Evolutionary conservation across 164 flowering plant genomes (phyloP).

Genomic region (Warburgia ugandensis): DNA sequence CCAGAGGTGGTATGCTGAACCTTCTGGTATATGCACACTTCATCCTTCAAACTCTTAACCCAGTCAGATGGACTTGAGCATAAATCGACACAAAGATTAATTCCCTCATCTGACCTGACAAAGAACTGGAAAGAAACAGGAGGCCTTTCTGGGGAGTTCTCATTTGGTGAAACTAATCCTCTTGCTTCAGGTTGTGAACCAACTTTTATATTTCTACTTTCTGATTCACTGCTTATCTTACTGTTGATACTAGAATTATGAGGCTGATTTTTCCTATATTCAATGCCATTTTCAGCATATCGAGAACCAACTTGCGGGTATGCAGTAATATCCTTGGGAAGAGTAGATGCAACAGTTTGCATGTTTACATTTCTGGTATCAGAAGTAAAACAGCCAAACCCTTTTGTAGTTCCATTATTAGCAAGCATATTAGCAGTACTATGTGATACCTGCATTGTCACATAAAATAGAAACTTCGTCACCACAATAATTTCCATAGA

Average conservation of each 20-base stretch:
- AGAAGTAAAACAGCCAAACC: constrained; percentile 11
- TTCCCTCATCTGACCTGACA: constrained; percentile 52
- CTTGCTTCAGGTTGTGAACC: constrained; percentile 15
- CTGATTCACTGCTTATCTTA: constrained; percentile 3
- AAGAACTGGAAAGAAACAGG: constrained; percentile 37
- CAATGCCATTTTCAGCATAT: constrained; percentile 2
- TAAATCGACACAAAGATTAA: constrained; percentile 48
- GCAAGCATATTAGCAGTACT: constrained; percentile 5
- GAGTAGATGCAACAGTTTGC: background rate
- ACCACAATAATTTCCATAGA: background rate
- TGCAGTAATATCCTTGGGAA: constrained; percentile 6
- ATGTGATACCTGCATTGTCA: constrained; percentile 15
- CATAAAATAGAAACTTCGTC: background rate
- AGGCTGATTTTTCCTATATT: constrained; percentile 9
- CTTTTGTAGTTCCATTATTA: constrained; percentile 13
- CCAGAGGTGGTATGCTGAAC: constrained; percentile 9
- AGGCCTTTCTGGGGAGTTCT: constrained; percentile 6
- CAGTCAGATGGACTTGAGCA: constrained; percentile 42
- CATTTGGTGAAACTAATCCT: constrained; percentile 11
- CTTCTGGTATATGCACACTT: constrained; percentile 23
- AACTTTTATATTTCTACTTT: constrained; percentile 1
- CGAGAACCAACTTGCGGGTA: constrained; percentile 3
- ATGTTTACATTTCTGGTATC: background rate
- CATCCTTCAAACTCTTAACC: constrained; percentile 31
- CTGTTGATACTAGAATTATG: constrained; percentile 2